Percentiles rank a stretch among this genome's conserved stretches.
These are phyloP conservation scores for Colletotrichum gloeosporioides DNA, from an alignment of 2,329 filamentous ascomycete species.

Conservation along the genomic window DNA sequence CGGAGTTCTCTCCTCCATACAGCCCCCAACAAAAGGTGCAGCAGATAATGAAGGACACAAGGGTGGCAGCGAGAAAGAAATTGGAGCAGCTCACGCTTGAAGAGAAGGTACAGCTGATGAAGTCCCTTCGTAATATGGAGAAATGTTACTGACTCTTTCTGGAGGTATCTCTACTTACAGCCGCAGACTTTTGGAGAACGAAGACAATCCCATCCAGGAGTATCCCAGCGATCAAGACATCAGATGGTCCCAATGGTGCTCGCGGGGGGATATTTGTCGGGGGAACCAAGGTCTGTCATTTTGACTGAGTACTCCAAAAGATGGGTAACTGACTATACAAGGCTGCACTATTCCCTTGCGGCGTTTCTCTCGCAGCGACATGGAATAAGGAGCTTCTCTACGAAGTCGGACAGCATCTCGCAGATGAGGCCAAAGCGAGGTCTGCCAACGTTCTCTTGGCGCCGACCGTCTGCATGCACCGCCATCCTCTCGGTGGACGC, in stretches of 20 bases:
- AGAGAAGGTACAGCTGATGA: conserved; percentile 54
- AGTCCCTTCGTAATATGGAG: background rate
- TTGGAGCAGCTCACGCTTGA: conserved; percentile 57
- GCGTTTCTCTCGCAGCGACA: conserved; percentile 78
- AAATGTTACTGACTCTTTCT: background rate
- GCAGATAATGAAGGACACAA: conserved; percentile 39
- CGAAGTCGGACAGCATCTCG: conserved; percentile 73
- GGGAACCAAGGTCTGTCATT: conserved; percentile 58
- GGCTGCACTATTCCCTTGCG: conserved; percentile 81
- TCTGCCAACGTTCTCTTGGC: conserved; percentile 77
- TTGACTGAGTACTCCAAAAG: background rate
- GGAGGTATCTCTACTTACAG: conserved; percentile 64
- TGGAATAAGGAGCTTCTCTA: conserved; percentile 77
- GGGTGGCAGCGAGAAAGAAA: conserved; percentile 52
- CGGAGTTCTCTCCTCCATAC: conserved; percentile 51
- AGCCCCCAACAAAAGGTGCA: conserved; percentile 45
- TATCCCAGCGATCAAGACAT: conserved; percentile 69
- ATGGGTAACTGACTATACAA: conserved; percentile 32
- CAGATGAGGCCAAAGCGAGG: conserved; percentile 73
- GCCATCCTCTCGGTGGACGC: conserved; percentile 81
- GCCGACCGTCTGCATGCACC: conserved; percentile 82
- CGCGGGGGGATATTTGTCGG: conserved; percentile 73
- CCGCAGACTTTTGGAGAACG: conserved; percentile 74
- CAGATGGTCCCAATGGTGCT: conserved; percentile 74
- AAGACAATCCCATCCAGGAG: conserved; percentile 66